Conservation (phyloP, 2,329 filamentous ascomycete genomes). For the Botrytis fabae region DNA sequence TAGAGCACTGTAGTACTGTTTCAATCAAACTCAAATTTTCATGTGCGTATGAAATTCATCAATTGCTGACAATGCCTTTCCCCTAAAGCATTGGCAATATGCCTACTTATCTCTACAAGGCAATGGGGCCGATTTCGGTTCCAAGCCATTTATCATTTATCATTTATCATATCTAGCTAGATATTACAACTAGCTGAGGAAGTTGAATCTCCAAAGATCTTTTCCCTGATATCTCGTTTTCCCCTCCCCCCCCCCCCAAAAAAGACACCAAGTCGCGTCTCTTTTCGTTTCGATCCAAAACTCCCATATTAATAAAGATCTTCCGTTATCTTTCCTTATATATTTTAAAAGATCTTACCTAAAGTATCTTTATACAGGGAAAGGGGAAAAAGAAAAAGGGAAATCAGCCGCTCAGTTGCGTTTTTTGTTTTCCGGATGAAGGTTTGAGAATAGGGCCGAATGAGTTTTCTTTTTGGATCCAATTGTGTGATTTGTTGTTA, state of each 20-base stretch:
- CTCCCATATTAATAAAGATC: not conserved
- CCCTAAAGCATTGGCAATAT: constrained; percentile 10
- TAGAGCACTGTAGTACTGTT: not conserved
- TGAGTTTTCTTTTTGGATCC: constrained; percentile 5
- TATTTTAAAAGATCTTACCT: not conserved
- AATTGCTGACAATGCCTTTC: not conserved
- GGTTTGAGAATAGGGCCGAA: constrained; percentile 20
- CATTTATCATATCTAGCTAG: not conserved
- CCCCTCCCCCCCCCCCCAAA: too few species aligned
- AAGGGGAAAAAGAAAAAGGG: not conserved
- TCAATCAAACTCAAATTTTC: not conserved
- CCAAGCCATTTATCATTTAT: not conserved
- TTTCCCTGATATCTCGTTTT: not conserved
- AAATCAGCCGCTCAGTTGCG: constrained; percentile 13
- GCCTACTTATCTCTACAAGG: not conserved
- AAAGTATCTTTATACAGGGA: not conserved
- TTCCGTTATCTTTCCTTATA: not conserved
- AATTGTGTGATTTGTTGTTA: constrained; percentile 16
- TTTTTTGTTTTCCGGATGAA: constrained; percentile 9
- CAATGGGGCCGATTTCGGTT: not conserved
- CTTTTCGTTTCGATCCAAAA: not conserved
- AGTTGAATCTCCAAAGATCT: not conserved
- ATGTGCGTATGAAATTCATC: not conserved
- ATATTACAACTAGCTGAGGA: not conserved
- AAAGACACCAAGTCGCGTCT: not conserved